Conservation (phyloP, 2,329 filamentous ascomycete genomes). For the Fusarium staphyleae region DNA sequence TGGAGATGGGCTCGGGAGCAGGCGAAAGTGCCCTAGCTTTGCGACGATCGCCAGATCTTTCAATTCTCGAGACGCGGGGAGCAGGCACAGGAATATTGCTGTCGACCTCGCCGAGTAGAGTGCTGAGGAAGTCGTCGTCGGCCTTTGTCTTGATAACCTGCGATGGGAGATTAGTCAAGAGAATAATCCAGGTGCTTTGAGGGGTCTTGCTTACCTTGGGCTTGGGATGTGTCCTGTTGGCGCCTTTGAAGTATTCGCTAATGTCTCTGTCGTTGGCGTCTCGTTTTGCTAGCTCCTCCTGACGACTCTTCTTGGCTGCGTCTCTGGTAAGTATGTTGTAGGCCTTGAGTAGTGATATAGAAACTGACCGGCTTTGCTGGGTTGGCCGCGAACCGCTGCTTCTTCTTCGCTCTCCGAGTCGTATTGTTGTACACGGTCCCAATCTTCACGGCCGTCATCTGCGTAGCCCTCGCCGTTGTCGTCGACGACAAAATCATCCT, state of each 20-base stretch:
- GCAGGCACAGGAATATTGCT: constrained; percentile 67
- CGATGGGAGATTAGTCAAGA: constrained; percentile 20
- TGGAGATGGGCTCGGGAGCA: constrained; percentile 61
- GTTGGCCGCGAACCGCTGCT: constrained; percentile 52
- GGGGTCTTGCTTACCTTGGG: constrained; percentile 69
- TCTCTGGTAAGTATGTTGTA: neutral
- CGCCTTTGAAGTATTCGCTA: constrained; percentile 90
- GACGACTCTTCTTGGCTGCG: constrained; percentile 82
- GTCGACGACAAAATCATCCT: constrained; percentile 98
- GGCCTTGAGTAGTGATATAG: neutral
- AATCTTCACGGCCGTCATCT: constrained; percentile 94
- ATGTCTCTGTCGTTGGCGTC: constrained; percentile 92
- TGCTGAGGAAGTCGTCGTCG: constrained; percentile 86
- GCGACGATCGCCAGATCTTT: constrained; percentile 78
- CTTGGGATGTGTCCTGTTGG: constrained; percentile 71
- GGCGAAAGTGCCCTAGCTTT: constrained; percentile 85
- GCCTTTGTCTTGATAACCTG: constrained; percentile 81
- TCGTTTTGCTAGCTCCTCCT: constrained; percentile 84
- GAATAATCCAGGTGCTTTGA: neutral
- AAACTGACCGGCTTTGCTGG: constrained; percentile 59
- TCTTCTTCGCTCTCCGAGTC: constrained; percentile 75
- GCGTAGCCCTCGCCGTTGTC: constrained; percentile 98
- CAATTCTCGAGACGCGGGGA: constrained; percentile 64
- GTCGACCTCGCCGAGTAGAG: constrained; percentile 87
- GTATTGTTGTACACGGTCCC: constrained; percentile 76